Evolutionary conservation across 345 rosid genomes (phyloP).

Genomic region (Lumnitzera racemosa): DNA sequence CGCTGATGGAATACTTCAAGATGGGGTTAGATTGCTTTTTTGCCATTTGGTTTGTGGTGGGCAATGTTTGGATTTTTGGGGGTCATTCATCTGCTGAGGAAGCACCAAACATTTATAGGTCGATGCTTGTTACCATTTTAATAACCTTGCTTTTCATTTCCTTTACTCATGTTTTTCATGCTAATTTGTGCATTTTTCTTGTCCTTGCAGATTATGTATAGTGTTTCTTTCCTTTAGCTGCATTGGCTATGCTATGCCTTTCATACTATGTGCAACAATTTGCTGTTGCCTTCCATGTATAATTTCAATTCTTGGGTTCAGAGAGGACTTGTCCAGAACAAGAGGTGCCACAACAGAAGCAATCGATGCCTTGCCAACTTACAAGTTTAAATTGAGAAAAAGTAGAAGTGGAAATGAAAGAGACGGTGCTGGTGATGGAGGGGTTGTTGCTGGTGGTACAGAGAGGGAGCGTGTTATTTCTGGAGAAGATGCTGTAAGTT

Average conservation of each 20-base stretch:
- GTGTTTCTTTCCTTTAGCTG: conserved; percentile 94
- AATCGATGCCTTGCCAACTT: conserved; percentile 77
- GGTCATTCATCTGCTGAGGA: conserved; percentile 80
- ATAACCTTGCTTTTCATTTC: neutral
- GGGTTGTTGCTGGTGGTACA: conserved; percentile 87
- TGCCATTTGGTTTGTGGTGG: conserved; percentile 98
- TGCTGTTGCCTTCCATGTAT: conserved; percentile 98
- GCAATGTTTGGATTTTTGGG: conserved; percentile 98
- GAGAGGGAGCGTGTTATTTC: conserved; percentile 70
- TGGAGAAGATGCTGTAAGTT: conserved; percentile 90
- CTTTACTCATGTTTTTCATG: too few relatives aligned
- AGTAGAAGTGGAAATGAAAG: conserved; percentile 42
- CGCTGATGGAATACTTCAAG: conserved; percentile 79
- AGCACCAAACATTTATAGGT: conserved; percentile 99
- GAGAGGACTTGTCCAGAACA: conserved; percentile 83
- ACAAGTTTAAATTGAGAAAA: conserved; percentile 79
- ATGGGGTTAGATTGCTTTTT: conserved; percentile 98
- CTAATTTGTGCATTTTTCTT: neutral
- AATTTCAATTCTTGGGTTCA: conserved; percentile 80
- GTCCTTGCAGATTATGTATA: conserved; percentile 75
- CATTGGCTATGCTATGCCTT: conserved; percentile 98
- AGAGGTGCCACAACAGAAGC: conserved; percentile 94
- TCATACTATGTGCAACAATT: conserved; percentile 91
- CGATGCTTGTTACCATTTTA: neutral
- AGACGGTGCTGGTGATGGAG: conserved; percentile 60